Evolutionary conservation across 2,329 filamentous ascomycete species (phyloP).

Genomic region (Microsporum audouinii): DNA sequence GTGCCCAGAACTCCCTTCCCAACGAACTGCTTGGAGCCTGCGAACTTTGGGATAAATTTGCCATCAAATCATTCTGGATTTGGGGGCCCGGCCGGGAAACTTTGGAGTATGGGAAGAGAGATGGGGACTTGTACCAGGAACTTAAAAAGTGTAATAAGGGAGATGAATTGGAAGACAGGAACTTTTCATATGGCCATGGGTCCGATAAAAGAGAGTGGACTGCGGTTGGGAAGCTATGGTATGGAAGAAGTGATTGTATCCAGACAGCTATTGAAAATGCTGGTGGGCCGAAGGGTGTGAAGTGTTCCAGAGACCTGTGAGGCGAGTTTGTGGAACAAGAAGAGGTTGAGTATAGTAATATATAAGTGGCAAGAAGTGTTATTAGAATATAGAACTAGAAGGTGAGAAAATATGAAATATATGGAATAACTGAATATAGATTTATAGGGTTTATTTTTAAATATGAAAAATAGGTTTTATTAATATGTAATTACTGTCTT

Average conservation of each 20-base stretch:
- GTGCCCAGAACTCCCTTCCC: neutral
- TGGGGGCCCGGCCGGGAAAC: conserved; percentile 1
- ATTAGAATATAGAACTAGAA: too few relatives aligned
- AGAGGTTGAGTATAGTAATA: too few relatives aligned
- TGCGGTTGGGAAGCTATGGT: neutral
- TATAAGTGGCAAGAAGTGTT: too few relatives aligned
- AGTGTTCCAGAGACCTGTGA: neutral
- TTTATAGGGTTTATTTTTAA: too few relatives aligned
- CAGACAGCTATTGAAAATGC: neutral
- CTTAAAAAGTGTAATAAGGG: neutral
- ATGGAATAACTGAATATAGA: too few relatives aligned
- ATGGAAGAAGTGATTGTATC: neutral
- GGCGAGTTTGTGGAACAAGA: too few relatives aligned
- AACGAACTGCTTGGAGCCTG: neutral
- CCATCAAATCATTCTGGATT: neutral
- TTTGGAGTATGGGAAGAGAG: neutral
- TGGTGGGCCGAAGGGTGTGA: neutral
- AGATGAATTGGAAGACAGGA: neutral
- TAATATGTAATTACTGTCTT: too few relatives aligned
- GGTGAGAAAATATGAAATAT: too few relatives aligned
- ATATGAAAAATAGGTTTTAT: too few relatives aligned
- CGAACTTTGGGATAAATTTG: neutral
- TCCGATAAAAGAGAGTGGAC: conserved; percentile 1
- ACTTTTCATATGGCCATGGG: conserved; percentile 3
- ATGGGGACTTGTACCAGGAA: neutral